These are phyloP conservation scores for Solanum sitiens DNA, from an alignment of 257 asterid species.

Conservation along the genomic window DNA sequence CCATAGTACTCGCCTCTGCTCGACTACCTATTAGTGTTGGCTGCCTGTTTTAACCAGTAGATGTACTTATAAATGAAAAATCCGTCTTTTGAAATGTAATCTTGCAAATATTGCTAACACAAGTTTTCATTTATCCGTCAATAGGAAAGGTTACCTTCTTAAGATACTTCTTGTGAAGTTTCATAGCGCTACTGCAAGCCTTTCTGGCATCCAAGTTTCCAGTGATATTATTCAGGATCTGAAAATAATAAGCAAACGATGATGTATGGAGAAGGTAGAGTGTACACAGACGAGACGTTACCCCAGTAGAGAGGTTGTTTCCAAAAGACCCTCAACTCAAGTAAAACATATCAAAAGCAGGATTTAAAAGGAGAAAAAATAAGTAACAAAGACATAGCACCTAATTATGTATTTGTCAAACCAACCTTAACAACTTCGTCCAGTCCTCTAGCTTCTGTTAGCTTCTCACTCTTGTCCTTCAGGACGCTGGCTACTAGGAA, in stretches of 20 bases:
- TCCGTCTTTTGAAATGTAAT: background rate
- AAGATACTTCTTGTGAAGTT: slow-evolving; percentile 79
- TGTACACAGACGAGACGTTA: background rate
- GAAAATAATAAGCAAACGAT: slow-evolving; percentile 2
- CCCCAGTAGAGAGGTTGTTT: background rate
- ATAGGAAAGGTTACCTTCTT: slow-evolving; percentile 38
- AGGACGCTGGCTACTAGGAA: slow-evolving; percentile 91
- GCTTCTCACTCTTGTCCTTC: slow-evolving; percentile 56
- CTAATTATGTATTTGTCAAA: background rate
- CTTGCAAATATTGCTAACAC: background rate
- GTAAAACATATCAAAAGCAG: background rate
- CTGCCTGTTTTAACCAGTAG: background rate
- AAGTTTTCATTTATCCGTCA: background rate
- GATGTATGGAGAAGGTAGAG: background rate
- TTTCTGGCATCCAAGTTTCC: slow-evolving; percentile 78
- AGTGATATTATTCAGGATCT: slow-evolving; percentile 72
- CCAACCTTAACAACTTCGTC: slow-evolving; percentile 84
- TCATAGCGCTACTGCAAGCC: slow-evolving; percentile 66
- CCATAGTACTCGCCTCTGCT: background rate
- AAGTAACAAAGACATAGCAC: background rate
- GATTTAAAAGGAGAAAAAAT: background rate
- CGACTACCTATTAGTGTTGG: background rate
- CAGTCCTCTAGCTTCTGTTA: slow-evolving; percentile 78
- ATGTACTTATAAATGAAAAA: background rate
- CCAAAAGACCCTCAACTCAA: background rate